phyloP scores from a whole-genome alignment of 768 basidiomycete genomes.

The Grammothele lineata region DNA sequence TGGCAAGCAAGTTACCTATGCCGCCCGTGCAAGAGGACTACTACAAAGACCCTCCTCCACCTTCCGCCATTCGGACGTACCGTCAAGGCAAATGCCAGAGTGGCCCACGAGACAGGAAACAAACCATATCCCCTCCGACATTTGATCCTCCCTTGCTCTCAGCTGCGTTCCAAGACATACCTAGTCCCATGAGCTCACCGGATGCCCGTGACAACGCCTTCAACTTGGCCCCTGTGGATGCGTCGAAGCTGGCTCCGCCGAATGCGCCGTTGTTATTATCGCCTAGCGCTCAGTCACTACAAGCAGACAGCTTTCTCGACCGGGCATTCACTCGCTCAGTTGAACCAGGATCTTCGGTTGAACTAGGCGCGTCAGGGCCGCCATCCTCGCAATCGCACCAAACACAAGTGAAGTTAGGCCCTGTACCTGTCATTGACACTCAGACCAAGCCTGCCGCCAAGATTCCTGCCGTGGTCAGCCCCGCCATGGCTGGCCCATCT shows the following conservation, averaged over 20 bases:
- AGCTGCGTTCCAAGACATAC: not conserved
- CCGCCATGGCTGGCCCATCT: not conserved
- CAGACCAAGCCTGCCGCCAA: not conserved
- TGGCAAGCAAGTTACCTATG: slow-evolving; percentile 4
- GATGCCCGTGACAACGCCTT: not conserved
- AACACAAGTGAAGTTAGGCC: slow-evolving; percentile 12
- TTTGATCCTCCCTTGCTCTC: slow-evolving; percentile 2
- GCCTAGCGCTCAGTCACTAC: slow-evolving; percentile 4
- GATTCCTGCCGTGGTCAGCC: slow-evolving; percentile 1
- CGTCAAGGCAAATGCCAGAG: slow-evolving; percentile 17
- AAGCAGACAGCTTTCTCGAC: slow-evolving; percentile 22
- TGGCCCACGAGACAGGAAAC: not conserved
- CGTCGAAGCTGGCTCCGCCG: too few relatives aligned
- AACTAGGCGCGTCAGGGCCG: slow-evolving; percentile 7
- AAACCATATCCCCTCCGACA: not conserved
- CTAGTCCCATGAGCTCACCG: slow-evolving; percentile 10
- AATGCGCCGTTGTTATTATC: not conserved
- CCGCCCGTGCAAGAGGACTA: slow-evolving; percentile 10
- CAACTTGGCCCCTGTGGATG: too few relatives aligned
- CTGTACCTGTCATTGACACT: slow-evolving; percentile 6
- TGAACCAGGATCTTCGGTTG: slow-evolving; percentile 17
- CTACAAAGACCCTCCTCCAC: slow-evolving; percentile 40
- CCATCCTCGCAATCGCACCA: slow-evolving; percentile 23
- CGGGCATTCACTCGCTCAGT: slow-evolving; percentile 18
- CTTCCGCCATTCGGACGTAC: slow-evolving; percentile 30